These are phyloP conservation scores for Flaveria linearis DNA, from an alignment of 129 eudicot genomes.

Conservation along the genomic window DNA sequence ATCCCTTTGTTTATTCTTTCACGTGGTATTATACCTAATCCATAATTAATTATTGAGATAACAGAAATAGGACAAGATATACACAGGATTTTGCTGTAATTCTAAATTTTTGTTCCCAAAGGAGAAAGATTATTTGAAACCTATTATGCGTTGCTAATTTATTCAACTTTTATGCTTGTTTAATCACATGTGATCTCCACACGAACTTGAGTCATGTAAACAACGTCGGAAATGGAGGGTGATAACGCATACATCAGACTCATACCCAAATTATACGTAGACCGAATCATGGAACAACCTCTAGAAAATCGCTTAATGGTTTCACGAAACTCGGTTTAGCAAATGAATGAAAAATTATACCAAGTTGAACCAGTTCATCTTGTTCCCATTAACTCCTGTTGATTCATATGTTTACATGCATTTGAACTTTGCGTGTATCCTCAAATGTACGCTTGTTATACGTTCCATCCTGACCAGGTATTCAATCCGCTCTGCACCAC, in stretches of 20 bases:
- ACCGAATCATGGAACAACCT: too few species aligned
- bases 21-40: slow-evolving; percentile 34
- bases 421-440: too few species aligned
- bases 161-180: background rate
- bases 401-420: too few species aligned
- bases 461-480: too few species aligned
- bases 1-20: slow-evolving; percentile 10
- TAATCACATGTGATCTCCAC: background rate
- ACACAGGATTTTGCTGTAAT: background rate
- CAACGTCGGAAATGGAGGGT: too few species aligned
- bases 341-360: background rate
- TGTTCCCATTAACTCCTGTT: too few species aligned
- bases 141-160: background rate
- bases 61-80: slow-evolving; percentile 2
- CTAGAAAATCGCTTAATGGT: background rate
- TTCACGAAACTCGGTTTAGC: background rate
- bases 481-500: too few species aligned
- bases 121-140: background rate
- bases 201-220: too few species aligned
- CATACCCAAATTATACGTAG: too few species aligned
- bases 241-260: too few species aligned
- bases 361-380: background rate
- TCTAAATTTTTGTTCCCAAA: slow-evolving; percentile 11
- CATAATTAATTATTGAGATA: slow-evolving; percentile 23
- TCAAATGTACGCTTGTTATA: too few species aligned